These are phyloP conservation scores for Sistotremastrum niveocremeum DNA, from an alignment of 768 basidiomycete species.

Conservation along the genomic window DNA sequence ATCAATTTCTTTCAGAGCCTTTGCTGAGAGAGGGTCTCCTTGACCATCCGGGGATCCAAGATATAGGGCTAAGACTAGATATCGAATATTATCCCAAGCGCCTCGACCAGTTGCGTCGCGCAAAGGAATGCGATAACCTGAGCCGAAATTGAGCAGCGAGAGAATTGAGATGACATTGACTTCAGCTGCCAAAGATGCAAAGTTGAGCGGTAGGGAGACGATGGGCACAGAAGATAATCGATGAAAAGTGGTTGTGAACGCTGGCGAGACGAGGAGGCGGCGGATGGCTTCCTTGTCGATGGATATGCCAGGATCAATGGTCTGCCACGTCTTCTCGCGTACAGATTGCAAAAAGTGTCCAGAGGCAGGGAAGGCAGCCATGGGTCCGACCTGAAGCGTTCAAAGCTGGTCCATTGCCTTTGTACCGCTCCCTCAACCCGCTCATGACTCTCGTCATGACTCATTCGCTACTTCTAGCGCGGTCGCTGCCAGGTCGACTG, in stretches of 20 bases:
- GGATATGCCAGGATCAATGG: constrained; percentile 19
- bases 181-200: constrained; percentile 58
- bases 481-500: too few species aligned
- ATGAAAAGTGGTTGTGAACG: constrained; percentile 48
- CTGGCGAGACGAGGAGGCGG: constrained; percentile 47
- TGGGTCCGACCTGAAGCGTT: neutral
- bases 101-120: constrained; percentile 63
- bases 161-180: constrained; percentile 72
- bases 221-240: constrained; percentile 55
- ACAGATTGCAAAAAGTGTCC: neutral
- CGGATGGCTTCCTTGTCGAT: constrained; percentile 44
- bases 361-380: neutral
- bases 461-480: too few species aligned
- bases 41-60: constrained; percentile 41
- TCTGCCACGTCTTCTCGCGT: too few species aligned
- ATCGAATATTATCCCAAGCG: constrained; percentile 73
- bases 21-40: constrained; percentile 47
- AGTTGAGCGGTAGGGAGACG: constrained; percentile 65
- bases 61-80: constrained; percentile 59
- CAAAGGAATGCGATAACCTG: constrained; percentile 64
- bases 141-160: constrained; percentile 71
- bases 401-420: neutral
- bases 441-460: too few species aligned
- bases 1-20: constrained; percentile 44
- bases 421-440: too few species aligned